Evolutionary conservation across 257 asterid species (phyloP).

Genomic region (Ajuga chamaepitys): DNA sequence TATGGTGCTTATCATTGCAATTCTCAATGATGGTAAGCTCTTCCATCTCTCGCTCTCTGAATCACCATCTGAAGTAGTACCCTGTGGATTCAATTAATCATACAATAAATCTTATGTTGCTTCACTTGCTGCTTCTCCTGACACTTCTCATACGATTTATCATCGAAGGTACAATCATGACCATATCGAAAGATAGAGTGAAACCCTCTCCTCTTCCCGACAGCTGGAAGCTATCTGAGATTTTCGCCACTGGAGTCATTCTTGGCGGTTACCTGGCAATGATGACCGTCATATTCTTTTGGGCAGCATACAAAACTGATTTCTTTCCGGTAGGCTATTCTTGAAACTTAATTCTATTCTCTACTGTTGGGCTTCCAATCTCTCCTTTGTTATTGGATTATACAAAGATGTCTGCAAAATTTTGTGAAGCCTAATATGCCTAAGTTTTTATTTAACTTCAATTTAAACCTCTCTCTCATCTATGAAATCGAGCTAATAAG

Average conservation of each 20-base stretch:
- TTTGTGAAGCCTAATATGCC: not conserved
- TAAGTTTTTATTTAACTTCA: not conserved
- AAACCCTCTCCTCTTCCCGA: constrained; percentile 97
- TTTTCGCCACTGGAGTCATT: constrained; percentile 81
- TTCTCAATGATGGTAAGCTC: constrained; percentile 78
- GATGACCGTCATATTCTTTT: constrained; percentile 98
- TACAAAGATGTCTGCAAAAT: too few species aligned
- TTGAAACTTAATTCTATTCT: not conserved
- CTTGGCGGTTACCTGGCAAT: constrained; percentile 91
- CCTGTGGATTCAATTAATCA: not conserved
- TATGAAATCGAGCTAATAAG: too few species aligned
- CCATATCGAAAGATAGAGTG: constrained; percentile 94
- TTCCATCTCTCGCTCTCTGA: constrained; percentile 3
- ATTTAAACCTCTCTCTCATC: not conserved
- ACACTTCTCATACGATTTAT: not conserved
- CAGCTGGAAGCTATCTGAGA: constrained; percentile 96
- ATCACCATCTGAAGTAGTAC: not conserved
- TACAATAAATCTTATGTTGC: not conserved
- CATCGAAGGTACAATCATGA: constrained; percentile 87
- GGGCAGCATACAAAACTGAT: constrained; percentile 86
- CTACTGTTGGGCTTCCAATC: not conserved
- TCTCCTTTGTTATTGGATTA: too few species aligned
- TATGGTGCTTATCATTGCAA: constrained; percentile 99
- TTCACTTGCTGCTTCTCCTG: not conserved
- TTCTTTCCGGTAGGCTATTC: constrained; percentile 70